A percentile compares a stretch with the other conserved stretches of the same genome.
Evolutionary conservation across 106 monocot genomes (phyloP).

Genomic region (Allium cepa): DNA sequence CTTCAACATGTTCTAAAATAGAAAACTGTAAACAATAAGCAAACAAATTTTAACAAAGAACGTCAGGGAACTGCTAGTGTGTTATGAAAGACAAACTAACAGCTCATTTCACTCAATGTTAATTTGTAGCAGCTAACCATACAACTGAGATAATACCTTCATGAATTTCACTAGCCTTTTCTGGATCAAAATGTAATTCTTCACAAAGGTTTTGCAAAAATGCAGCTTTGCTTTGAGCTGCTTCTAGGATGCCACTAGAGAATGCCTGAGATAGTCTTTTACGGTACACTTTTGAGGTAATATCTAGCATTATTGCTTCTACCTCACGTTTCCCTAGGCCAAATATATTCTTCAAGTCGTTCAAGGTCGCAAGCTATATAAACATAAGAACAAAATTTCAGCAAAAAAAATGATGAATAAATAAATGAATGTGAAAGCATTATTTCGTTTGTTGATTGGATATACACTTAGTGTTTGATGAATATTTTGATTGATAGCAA

Average conservation of each 20-base stretch:
- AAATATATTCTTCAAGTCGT: constrained; percentile 88
- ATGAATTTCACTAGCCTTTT: constrained; percentile 87
- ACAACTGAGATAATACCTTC: constrained; percentile 49
- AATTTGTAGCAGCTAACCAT: no score
- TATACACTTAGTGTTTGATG: no score
- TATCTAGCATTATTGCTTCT: constrained; percentile 73
- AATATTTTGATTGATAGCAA: no score
- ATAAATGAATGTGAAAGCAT: no score
- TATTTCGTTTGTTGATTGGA: no score
- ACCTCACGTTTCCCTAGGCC: constrained; percentile 89
- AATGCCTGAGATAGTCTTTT: constrained; percentile 76
- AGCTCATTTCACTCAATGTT: no score
- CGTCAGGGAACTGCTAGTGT: neutral
- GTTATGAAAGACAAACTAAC: no score
- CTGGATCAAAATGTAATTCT: constrained; percentile 79
- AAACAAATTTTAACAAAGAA: neutral
- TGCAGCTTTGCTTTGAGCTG: constrained; percentile 81
- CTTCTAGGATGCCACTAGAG: constrained; percentile 64
- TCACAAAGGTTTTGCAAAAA: constrained; percentile 93
- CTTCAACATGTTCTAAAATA: neutral
- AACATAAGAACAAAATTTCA: constrained; percentile 1
- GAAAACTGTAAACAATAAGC: neutral
- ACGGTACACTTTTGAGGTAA: constrained; percentile 69
- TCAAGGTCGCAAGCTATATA: constrained; percentile 63
- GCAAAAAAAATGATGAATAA: no score